Percentiles rank a stretch among this genome's conserved stretches.
These are phyloP conservation scores for Ricinus communis DNA, from an alignment of 345 rosid species.

Conservation along the genomic window DNA sequence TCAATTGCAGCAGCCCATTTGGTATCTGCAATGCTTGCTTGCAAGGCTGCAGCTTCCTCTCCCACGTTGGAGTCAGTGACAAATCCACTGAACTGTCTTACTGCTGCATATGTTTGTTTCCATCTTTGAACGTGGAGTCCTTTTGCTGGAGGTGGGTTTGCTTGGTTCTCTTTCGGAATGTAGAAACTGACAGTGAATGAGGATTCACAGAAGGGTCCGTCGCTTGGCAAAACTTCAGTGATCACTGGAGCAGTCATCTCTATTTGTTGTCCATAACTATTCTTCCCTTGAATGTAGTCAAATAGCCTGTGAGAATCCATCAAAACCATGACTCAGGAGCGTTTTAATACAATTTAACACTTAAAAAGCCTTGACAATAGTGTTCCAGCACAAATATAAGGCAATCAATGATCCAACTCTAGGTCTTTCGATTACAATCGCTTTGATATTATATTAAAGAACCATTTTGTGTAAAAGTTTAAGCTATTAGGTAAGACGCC, in stretches of 20 bases:
- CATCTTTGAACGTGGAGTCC: conserved; percentile 71
- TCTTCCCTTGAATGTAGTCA: conserved; percentile 82
- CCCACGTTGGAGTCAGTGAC: conserved; percentile 54
- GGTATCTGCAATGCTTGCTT: conserved; percentile 59
- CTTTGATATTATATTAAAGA: too few species aligned
- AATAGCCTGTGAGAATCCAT: conserved; percentile 46
- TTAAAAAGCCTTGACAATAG: too few species aligned
- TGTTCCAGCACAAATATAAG: too few species aligned
- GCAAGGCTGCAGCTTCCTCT: conserved; percentile 72
- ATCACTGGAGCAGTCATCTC: conserved; percentile 94
- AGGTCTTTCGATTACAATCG: too few species aligned
- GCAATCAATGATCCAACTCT: too few species aligned
- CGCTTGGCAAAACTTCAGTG: conserved; percentile 68
- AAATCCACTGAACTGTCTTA: conserved; percentile 77
- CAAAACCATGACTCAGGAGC: too few species aligned
- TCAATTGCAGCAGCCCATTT: conserved; percentile 59
- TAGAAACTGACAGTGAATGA: conserved; percentile 76
- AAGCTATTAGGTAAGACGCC: too few species aligned
- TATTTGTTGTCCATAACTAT: conserved; percentile 47
- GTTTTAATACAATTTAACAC: too few species aligned
- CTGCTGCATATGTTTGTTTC: conserved; percentile 51
- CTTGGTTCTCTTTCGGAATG: conserved; percentile 72
- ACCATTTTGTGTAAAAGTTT: too few species aligned
- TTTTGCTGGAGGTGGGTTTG: conserved; percentile 68
- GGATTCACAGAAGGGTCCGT: conserved; percentile 84